Evolutionary conservation across 2,329 filamentous ascomycete genomes (phyloP).

Genomic region (Pseudopithomyces chartarum): DNA sequence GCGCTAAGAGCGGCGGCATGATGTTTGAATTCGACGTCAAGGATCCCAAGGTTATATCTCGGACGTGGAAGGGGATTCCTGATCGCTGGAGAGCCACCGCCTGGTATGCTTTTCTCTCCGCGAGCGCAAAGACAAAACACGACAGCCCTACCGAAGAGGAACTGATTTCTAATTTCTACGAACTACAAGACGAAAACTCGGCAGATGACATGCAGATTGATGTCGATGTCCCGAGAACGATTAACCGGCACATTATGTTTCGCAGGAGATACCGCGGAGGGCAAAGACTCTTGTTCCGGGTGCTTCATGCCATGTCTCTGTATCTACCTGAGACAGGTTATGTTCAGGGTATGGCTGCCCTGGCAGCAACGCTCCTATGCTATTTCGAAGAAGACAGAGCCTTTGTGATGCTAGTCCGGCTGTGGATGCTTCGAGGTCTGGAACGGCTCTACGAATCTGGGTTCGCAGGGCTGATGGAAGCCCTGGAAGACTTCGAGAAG

Average conservation of each 20-base stretch:
- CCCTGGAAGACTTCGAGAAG: slow-evolving; percentile 81
- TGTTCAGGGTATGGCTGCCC: slow-evolving; percentile 95
- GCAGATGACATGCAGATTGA: slow-evolving; percentile 97
- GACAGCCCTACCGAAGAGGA: slow-evolving; percentile 70
- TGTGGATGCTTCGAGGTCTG: slow-evolving; percentile 88
- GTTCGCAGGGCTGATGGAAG: slow-evolving; percentile 85
- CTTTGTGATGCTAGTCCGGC: slow-evolving; percentile 94
- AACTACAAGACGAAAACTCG: slow-evolving; percentile 73
- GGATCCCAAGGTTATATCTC: slow-evolving; percentile 78
- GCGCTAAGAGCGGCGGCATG: slow-evolving; percentile 63
- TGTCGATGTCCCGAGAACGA: slow-evolving; percentile 92
- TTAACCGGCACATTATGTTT: slow-evolving; percentile 97
- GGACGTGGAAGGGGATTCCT: slow-evolving; percentile 97
- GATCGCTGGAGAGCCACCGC: slow-evolving; percentile 92
- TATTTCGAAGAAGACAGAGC: slow-evolving; percentile 96
- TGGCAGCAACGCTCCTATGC: slow-evolving; percentile 89
- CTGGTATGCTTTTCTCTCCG: slow-evolving; percentile 89
- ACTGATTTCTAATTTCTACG: slow-evolving; percentile 72
- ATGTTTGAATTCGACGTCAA: slow-evolving; percentile 79
- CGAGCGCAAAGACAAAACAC: slow-evolving; percentile 71
- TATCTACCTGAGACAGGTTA: slow-evolving; percentile 93
- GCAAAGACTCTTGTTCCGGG: slow-evolving; percentile 87
- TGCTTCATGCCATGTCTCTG: slow-evolving; percentile 87
- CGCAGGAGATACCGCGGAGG: slow-evolving; percentile 87
- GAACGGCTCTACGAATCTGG: slow-evolving; percentile 82